A percentile compares a stretch with the other conserved stretches of the same genome.
phyloP scores from a whole-genome alignment of 2,329 filamentous ascomycete genomes.

The Exophiala viscosa region DNA sequence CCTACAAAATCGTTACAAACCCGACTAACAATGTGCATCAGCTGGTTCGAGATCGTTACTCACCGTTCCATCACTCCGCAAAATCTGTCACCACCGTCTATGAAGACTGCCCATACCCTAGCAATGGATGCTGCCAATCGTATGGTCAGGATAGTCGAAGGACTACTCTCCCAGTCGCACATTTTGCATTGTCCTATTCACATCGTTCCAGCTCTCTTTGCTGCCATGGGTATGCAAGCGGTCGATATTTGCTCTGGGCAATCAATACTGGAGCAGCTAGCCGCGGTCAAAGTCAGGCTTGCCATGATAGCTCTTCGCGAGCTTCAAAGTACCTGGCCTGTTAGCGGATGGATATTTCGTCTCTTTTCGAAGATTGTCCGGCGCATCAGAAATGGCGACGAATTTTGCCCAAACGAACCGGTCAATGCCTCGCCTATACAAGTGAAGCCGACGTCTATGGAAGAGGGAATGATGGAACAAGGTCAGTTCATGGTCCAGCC shows the following conservation, averaged over 20 bases:
- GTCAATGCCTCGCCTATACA: slow-evolving; percentile 16
- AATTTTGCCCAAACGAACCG: slow-evolving; percentile 16
- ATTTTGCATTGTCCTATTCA: slow-evolving; percentile 21
- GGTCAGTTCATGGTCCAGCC: slow-evolving; percentile 1
- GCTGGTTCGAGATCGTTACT: slow-evolving; percentile 23
- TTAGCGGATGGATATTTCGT: slow-evolving; percentile 29
- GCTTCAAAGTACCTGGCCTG: slow-evolving; percentile 29
- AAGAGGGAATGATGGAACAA: neutral
- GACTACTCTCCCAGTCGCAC: slow-evolving; percentile 20
- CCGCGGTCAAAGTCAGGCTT: slow-evolving; percentile 28
- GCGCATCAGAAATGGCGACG: slow-evolving; percentile 16
- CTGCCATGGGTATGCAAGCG: slow-evolving; percentile 29
- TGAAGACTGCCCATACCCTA: slow-evolving; percentile 16
- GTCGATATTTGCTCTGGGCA: slow-evolving; percentile 29
- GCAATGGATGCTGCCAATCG: slow-evolving; percentile 24
- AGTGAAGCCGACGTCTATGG: slow-evolving; percentile 1
- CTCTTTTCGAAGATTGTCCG: slow-evolving; percentile 23
- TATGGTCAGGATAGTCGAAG: slow-evolving; percentile 26
- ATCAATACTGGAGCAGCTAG: slow-evolving; percentile 26
- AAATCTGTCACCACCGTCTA: slow-evolving; percentile 17
- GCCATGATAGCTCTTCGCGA: slow-evolving; percentile 30
- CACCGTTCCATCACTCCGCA: slow-evolving; percentile 20
- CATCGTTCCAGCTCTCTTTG: slow-evolving; percentile 28
- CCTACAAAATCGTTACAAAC: neutral
- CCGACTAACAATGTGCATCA: slow-evolving; percentile 1